Conservation (phyloP, 2,329 filamentous ascomycete genomes). For the Neofusicoccum umdonicola region DNA sequence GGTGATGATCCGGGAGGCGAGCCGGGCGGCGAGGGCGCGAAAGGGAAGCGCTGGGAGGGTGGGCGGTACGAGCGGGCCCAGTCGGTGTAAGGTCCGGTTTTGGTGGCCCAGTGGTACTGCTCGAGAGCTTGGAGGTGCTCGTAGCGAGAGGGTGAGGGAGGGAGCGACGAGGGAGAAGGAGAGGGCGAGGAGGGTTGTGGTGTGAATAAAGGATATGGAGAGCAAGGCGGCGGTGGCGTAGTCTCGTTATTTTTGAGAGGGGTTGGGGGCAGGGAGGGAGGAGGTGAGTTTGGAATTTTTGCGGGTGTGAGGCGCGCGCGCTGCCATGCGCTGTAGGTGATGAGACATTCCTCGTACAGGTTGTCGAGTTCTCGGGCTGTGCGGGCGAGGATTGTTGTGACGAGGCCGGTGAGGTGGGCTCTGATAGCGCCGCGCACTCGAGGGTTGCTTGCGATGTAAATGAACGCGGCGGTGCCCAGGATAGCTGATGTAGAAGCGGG, state of each 20-base stretch:
- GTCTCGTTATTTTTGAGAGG: neutral
- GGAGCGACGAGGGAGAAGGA: neutral
- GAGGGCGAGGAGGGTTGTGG: neutral
- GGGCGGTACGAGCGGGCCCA: neutral
- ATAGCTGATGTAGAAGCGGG: neutral
- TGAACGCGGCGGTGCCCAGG: neutral
- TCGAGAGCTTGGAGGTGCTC: neutral
- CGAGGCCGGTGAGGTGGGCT: no score
- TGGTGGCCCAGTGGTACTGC: neutral
- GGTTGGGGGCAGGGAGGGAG: no score
- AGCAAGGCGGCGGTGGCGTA: neutral
- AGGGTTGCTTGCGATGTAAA: neutral
- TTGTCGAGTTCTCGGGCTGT: neutral
- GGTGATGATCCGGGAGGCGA: no score
- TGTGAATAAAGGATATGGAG: neutral
- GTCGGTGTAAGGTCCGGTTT: neutral
- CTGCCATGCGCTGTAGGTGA: neutral
- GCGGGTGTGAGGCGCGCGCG: neutral
- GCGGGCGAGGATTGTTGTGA: no score
- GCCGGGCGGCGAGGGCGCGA: neutral
- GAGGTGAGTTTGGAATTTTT: neutral
- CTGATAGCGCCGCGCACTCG: neutral
- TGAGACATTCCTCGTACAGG: neutral
- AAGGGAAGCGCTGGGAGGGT: neutral
- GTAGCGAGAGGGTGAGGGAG: neutral